Conservation (phyloP, 148 eudicot species). For the Nepenthes gracilis region DNA sequence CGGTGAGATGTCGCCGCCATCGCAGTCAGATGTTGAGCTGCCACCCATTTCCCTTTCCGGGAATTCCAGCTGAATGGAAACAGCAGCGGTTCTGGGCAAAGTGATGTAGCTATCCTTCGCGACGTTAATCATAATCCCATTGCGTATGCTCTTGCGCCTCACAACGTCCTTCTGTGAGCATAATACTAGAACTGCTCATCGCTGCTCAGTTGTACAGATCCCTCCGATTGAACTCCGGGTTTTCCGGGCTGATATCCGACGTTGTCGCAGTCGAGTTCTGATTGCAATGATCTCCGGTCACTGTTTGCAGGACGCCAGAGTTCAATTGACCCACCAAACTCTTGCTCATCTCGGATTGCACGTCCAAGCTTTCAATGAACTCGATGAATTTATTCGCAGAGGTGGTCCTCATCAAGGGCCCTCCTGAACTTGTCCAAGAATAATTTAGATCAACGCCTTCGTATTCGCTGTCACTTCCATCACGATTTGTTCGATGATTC, state of each 20-base stretch:
- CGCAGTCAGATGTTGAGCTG: slow-evolving; percentile 64
- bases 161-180: too few species aligned
- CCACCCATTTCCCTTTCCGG: slow-evolving; percentile 49
- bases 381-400: slow-evolving; percentile 68
- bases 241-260: slow-evolving; percentile 42
- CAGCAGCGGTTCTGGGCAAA: slow-evolving; percentile 33
- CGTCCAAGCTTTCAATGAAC: slow-evolving; percentile 63
- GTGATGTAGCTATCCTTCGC: slow-evolving; percentile 40
- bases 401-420: slow-evolving; percentile 90
- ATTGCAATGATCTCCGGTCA: slow-evolving; percentile 18
- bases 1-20: slow-evolving; percentile 12
- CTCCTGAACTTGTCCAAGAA: slow-evolving; percentile 89
- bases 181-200: too few species aligned
- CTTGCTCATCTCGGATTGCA: slow-evolving; percentile 27
- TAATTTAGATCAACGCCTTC: slow-evolving; percentile 39
- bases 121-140: slow-evolving; percentile 69
- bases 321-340: slow-evolving; percentile 18
- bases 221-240: slow-evolving; percentile 32
- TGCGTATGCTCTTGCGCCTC: slow-evolving; percentile 43
- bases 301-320: slow-evolving; percentile 24
- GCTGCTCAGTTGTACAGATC: slow-evolving; percentile 6
- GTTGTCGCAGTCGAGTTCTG: slow-evolving; percentile 33
- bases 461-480: slow-evolving; percentile 77
- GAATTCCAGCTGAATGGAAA: slow-evolving; percentile 59
- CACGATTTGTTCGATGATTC: slow-evolving; percentile 24